These are phyloP conservation scores for Verticillium zaregamsianum DNA, from an alignment of 2,329 filamentous ascomycete genomes.

Conservation along the genomic window DNA sequence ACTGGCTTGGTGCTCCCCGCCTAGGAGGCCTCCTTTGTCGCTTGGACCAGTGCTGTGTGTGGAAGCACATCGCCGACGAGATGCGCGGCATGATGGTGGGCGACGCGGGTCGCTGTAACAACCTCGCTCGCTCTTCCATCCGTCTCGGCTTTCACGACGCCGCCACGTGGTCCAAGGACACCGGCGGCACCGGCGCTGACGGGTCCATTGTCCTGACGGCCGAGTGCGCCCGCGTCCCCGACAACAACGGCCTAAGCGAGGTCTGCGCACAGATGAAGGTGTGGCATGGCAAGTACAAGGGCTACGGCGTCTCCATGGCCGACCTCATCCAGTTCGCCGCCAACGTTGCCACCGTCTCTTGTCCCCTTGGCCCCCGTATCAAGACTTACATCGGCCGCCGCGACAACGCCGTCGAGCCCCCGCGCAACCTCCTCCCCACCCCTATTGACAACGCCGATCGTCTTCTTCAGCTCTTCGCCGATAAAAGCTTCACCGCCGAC, in stretches of 20 bases:
- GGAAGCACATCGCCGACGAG: constrained; percentile 37
- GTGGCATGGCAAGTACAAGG: constrained; percentile 37
- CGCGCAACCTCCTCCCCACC: constrained; percentile 37
- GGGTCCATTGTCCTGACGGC: constrained; percentile 36
- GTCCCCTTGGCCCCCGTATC: constrained; percentile 41
- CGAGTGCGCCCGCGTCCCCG: constrained; percentile 30
- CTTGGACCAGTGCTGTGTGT: constrained; percentile 39
- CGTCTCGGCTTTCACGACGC: constrained; percentile 46
- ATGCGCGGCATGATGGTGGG: constrained; percentile 31
- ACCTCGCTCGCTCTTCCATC: constrained; percentile 37
- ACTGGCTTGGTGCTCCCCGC: constrained; percentile 13
- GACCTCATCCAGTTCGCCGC: constrained; percentile 51
- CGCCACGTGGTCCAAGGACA: constrained; percentile 35
- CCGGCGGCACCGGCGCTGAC: constrained; percentile 39
- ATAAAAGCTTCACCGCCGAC: constrained; percentile 48
- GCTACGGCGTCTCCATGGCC: constrained; percentile 40
- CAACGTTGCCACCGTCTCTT: constrained; percentile 44
- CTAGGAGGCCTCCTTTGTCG: constrained; percentile 23
- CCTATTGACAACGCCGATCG: constrained; percentile 38
- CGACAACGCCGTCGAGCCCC: constrained; percentile 35
- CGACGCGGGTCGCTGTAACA: constrained; percentile 34
- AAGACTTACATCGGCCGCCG: constrained; percentile 47
- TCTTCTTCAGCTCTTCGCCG: constrained; percentile 42
- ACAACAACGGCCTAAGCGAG: constrained; percentile 43
- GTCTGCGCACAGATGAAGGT: constrained; percentile 34